Evolutionary conservation across 306 rosid species (phyloP).

Genomic region (Quercus aquifolioides): DNA sequence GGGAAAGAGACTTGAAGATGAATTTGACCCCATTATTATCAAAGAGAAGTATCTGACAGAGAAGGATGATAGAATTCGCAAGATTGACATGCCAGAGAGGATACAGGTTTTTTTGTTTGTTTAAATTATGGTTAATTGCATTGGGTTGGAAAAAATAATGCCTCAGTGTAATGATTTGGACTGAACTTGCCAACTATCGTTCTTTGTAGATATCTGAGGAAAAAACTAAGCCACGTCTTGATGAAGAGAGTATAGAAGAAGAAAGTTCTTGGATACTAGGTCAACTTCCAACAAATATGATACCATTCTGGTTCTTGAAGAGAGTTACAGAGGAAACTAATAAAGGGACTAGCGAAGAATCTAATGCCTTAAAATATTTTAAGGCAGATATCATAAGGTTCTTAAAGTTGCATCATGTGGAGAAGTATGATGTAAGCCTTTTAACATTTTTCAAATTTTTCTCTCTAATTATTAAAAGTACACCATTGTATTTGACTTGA

Average conservation of each 20-base stretch:
- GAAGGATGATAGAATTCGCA: constrained; percentile 82
- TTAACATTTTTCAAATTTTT: background rate
- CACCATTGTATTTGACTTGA: constrained; percentile 10
- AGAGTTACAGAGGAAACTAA: constrained; percentile 30
- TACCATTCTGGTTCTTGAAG: constrained; percentile 57
- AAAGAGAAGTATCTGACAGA: constrained; percentile 90
- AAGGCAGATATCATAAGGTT: constrained; percentile 66
- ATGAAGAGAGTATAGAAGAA: constrained; percentile 62
- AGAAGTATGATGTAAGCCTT: constrained; percentile 19
- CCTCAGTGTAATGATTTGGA: background rate
- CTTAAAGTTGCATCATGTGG: constrained; percentile 77
- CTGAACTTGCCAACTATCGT: background rate
- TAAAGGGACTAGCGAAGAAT: constrained; percentile 22
- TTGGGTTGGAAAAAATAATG: constrained; percentile 1
- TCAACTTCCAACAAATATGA: constrained; percentile 53
- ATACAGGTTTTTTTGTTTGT: constrained; percentile 62
- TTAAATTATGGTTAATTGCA: background rate
- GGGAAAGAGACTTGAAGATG: constrained; percentile 86
- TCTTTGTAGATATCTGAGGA: constrained; percentile 64
- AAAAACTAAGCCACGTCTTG: constrained; percentile 68
- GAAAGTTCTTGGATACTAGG: constrained; percentile 73
- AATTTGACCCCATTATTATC: constrained; percentile 83
- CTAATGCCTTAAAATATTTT: constrained; percentile 30
- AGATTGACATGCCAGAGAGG: constrained; percentile 86
- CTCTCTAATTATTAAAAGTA: too few species aligned